phyloP scores from a whole-genome alignment of 192 early-diverging fungal genomes.

The Phlyctochytrium bullatum region DNA sequence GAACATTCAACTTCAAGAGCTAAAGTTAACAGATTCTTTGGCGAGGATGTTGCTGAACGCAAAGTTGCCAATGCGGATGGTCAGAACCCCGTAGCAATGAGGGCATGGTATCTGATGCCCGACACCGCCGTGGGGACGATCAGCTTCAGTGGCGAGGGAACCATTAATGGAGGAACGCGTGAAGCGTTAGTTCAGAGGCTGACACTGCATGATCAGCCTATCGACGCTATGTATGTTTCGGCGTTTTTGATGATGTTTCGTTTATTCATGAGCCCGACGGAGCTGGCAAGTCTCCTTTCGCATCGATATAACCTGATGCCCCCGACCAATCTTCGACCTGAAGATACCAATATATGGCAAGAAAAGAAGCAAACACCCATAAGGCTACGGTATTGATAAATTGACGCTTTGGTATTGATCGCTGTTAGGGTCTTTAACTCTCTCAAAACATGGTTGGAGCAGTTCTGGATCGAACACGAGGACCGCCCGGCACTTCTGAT shows the following conservation, averaged over 20 bases:
- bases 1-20: background rate
- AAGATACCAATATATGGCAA: background rate
- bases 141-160: conserved; percentile 75
- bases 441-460: background rate
- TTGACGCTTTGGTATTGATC: no score
- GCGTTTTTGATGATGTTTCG: background rate
- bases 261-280: background rate
- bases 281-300: background rate
- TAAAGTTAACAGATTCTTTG: background rate
- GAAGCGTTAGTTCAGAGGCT: conserved; percentile 86
- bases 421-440: background rate
- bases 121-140: background rate
- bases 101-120: background rate
- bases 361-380: background rate
- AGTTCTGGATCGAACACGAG: background rate
- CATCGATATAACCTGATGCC: background rate
- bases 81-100: background rate
- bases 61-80: background rate
- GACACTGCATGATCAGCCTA: conserved; percentile 80
- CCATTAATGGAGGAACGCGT: conserved; percentile 88
- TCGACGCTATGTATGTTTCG: background rate
- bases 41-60: background rate
- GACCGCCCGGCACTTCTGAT: background rate
- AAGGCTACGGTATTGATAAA: no score
- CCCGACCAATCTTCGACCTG: background rate